Base-by-base conservation (phyloP, 1,284 basidiomycete species). In the Inonotus hispidus region DNA sequence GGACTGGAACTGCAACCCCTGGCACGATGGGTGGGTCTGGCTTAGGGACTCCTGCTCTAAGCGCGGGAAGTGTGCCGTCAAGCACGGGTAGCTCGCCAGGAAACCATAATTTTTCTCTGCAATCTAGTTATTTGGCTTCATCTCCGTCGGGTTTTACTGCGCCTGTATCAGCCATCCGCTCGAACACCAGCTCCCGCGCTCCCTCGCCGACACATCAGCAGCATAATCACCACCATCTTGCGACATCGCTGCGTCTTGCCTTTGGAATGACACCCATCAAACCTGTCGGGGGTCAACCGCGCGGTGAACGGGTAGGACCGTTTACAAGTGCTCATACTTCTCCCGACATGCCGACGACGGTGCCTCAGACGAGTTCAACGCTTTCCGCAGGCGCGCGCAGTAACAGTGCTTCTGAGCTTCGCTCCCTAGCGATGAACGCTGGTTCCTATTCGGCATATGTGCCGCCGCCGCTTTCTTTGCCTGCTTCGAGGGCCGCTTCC, bases 251-350 rank as follows among this genome's bases (percentile, higher is more conserved):
- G 19, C 84, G 90, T 38, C 79, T 87, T 27, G 92, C 92, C 47
- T 95, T 95, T 67, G 90, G 88, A 6, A 94, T 94, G 90, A 93
- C 92, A 4, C 91, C 92, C 0, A 92, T 93, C 59, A 81, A 82
- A 63, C 73, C 75, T 14, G 67, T 69, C 5, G 62, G 68, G 39
- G 63, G 68, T 38, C 70, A 75, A 38, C 69, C 72, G 19, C 67
- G 73, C 60, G 37, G 55, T 61, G 46, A 21, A 68, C 72, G 38
- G 74, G 73, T 56, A 74, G 70, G 29, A 56, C 69, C 43, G 71
- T 70, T 38, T 62, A 56, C 60, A 49, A 39, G 37, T n/a, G 49
- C 16, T 5, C 35, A 19, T 25, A 27, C n/a, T 19, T 14, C 14
- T 14, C 25, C 11, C 14, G 46, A 49, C 6, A 7, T 29, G 19